Evolutionary conservation across 2,329 filamentous ascomycete genomes (phyloP), one percentile per base, ranked within the genome.

Genomic region (Onygenales sp.): DNA sequence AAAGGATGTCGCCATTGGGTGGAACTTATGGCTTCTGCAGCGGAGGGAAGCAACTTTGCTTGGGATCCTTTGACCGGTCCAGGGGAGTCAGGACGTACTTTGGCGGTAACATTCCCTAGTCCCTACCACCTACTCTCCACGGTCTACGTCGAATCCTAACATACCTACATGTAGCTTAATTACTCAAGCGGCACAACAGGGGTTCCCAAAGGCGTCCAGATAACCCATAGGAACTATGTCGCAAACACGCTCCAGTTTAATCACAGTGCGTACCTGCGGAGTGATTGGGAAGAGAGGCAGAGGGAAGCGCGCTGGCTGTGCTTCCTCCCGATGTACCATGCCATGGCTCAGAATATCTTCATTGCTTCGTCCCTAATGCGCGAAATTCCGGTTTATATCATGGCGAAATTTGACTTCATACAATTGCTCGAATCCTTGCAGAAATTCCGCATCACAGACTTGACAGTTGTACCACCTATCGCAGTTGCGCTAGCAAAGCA

Each of bases 161-260:
- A 27, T 27, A 27, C 21, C 21, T 27, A 5, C 21, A 27, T 27
- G 21, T 27, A 27, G 21, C 78, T 94, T 57, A 93, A 94, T 68
- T 94, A 92, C 70, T 87, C 82, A 58, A 69, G 66, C 49, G 73
- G 88, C 9, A 91, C 86, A 1, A 94, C 89, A 0, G 89, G 89
- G 6, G 77, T 89, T 3, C 87, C 89, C 8, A 94, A 94, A 66
- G 89, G 89, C 9, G 89, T 93, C 11, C 83, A 87, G 69, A 86
- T 93, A 58, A 82, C 83, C n/a, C 89, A 94, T 68, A 74, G 76
- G 55, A 86, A 89, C 60, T 87, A 89, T 62, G 79, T 90, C 43
- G 78, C 87, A 57, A 92, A 92, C 64, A 79, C 82, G 59, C 61
- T 73, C 11, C 82, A 86, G 55, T 79, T 82, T 13, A 73, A 78